These are phyloP conservation scores for Solanum hybrid DNA, from an alignment of 305 asterid species.

Conservation along the genomic window DNA sequence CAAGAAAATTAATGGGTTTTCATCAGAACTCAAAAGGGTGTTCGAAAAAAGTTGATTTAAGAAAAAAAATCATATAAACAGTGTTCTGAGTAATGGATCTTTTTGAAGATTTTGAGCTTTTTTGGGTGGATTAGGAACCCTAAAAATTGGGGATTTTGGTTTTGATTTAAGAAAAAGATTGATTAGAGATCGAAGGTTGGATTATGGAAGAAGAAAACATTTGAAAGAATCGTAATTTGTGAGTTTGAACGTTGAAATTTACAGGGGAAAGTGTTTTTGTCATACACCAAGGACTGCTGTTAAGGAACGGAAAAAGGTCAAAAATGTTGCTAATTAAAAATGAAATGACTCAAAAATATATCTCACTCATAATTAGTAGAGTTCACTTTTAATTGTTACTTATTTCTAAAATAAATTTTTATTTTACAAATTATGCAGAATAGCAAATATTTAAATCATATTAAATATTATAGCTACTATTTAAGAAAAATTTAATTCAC, in stretches of 20 bases:
- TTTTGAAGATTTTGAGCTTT: background rate
- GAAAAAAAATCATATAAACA: background rate
- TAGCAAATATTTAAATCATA: too few relatives aligned
- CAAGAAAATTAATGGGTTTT: background rate
- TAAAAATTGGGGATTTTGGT: background rate
- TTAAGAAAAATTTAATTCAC: too few relatives aligned
- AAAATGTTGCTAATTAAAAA: background rate
- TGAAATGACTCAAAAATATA: too few relatives aligned
- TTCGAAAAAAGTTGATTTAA: background rate
- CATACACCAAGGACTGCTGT: background rate
- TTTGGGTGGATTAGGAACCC: background rate
- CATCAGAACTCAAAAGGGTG: background rate
- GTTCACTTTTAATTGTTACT: too few relatives aligned
- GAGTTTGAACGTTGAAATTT: background rate
- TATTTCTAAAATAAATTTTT: too few relatives aligned
- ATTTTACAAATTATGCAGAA: too few relatives aligned
- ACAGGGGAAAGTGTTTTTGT: background rate
- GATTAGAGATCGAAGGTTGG: background rate
- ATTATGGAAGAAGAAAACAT: background rate
- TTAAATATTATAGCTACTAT: background rate
- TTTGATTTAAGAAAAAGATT: background rate
- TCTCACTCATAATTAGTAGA: background rate
- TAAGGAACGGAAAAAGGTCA: background rate
- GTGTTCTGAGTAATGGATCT: background rate
- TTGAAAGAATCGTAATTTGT: background rate